phyloP scores from a whole-genome alignment of 2,329 filamentous ascomycete genomes.

The Neurospora sp. region DNA sequence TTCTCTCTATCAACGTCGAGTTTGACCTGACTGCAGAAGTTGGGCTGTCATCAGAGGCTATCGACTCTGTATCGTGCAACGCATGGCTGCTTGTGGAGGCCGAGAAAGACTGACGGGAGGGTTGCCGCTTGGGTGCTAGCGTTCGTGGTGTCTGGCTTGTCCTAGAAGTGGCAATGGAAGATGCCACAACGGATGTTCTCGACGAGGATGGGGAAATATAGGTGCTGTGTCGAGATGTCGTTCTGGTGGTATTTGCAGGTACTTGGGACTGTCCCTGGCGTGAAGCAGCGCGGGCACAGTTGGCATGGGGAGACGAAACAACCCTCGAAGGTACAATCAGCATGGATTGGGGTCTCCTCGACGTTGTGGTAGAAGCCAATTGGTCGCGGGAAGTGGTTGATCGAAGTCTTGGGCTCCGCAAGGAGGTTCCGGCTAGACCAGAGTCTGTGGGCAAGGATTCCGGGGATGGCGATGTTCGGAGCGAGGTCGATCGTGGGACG shows the following conservation, averaged over 20 bases:
- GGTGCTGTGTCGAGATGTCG: background rate
- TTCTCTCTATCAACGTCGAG: slow-evolving; percentile 69
- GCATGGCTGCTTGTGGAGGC: background rate
- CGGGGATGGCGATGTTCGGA: slow-evolving; percentile 14
- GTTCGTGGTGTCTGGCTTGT: background rate
- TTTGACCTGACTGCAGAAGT: slow-evolving; percentile 20
- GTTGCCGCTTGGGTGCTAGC: background rate
- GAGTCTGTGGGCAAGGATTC: slow-evolving; percentile 8
- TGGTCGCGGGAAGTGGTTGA: slow-evolving; percentile 30
- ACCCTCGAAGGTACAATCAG: slow-evolving; percentile 9
- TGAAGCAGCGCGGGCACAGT: background rate
- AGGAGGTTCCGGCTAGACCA: background rate
- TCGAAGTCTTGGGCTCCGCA: slow-evolving; percentile 32
- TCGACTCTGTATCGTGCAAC: background rate
- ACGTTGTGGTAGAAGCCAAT: slow-evolving; percentile 17
- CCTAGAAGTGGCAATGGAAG: background rate
- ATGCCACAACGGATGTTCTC: background rate
- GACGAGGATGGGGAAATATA: background rate
- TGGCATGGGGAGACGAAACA: slow-evolving; percentile 12
- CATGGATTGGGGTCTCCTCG: slow-evolving; percentile 5
- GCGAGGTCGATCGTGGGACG: slow-evolving; percentile 13
- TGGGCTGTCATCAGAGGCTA: background rate
- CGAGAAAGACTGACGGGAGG: background rate
- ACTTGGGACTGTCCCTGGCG: background rate
- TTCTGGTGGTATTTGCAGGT: background rate